Evolutionary conservation across 1,139 yeast genomes (phyloP).

Genomic region (Hemisphaericaspora subhashii): DNA sequence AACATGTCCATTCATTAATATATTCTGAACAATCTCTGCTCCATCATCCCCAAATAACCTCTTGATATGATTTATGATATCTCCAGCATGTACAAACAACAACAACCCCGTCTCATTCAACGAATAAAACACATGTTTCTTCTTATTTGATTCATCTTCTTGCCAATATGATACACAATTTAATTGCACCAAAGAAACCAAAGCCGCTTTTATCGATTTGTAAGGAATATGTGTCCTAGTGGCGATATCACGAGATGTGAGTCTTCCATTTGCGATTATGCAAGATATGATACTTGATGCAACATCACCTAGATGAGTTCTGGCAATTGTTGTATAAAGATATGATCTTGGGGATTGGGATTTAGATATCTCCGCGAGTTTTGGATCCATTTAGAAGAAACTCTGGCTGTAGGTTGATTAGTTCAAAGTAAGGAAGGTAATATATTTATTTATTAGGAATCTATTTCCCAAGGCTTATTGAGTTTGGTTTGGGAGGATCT

Average conservation of each 20-base stretch:
- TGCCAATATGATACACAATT: constrained; percentile 58
- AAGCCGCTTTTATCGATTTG: constrained; percentile 50
- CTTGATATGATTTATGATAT: constrained; percentile 59
- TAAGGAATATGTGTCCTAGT: constrained; percentile 40
- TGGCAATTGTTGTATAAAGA: constrained; percentile 54
- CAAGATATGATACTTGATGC: constrained; percentile 57
- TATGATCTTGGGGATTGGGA: constrained; percentile 64
- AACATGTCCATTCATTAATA: constrained; percentile 64
- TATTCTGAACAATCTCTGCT: constrained; percentile 74
- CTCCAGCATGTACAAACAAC: constrained; percentile 72
- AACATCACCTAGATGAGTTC: constrained; percentile 61
- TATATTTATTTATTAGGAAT: not conserved
- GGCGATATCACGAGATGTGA: constrained; percentile 50
- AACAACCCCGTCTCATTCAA: constrained; percentile 67
- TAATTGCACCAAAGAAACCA: constrained; percentile 67
- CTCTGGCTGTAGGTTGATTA: not conserved
- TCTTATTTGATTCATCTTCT: constrained; percentile 37
- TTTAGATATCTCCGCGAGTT: constrained; percentile 25
- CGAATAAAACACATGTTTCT: constrained; percentile 46
- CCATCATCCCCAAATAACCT: constrained; percentile 41
- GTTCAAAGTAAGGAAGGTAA: not conserved
- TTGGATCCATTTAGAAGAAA: constrained; percentile 15
- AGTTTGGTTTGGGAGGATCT: too few species aligned
- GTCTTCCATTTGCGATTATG: constrained; percentile 60
- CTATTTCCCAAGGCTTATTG: too few species aligned